Base-by-base conservation (phyloP, 345 rosid genomes). In the Brassica cretica region DNA sequence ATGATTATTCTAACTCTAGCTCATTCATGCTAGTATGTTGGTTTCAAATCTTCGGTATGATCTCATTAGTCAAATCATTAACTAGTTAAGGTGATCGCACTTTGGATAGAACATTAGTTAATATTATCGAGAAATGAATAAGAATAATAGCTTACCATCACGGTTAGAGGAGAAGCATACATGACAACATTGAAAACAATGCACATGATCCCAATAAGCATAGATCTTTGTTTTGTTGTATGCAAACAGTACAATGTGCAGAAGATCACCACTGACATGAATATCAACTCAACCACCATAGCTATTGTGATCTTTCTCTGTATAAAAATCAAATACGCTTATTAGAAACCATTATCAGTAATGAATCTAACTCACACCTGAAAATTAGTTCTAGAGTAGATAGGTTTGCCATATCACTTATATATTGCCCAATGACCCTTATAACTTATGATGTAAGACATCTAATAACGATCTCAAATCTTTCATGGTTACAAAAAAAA, bases 151-250 rank as follows among this genome's bases (percentile, higher is more conserved):
- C 80, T 1, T 83, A 86, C 93, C 95, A 90, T 85, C 81, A 87
- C 85, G n/a, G 91, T 86, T 18, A 92, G 65, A 44, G 97, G 97
- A 2, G 97, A 60, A 73, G 84, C 76, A 61, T 91, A 91, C 97
- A 91, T 91, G 41, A 77, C 71, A 0, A 88, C 27, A 59, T 75
- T 80, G 76, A 82, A 82, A 70, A 85, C 1, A 18, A 85, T 65
- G 61, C 74, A 71, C 64, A 77, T 35, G 32, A 84, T 59, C 10
- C 97, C 97, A 15, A 89, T 83, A 25, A 88, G 53, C 72, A 73
- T 68, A 16, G 85, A 77, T 74, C 98, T 89, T 3, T 29, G 74
- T 21, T 62, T 66, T 29, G 84, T 84, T 12, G 83, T 84, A 71
- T 84, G 85, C 73, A 86, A 61, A 41, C 59, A 70, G 2, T 65